Evolutionary conservation across 208 protist species (phyloP).

Genomic region (Leishmania guyanensis): DNA sequence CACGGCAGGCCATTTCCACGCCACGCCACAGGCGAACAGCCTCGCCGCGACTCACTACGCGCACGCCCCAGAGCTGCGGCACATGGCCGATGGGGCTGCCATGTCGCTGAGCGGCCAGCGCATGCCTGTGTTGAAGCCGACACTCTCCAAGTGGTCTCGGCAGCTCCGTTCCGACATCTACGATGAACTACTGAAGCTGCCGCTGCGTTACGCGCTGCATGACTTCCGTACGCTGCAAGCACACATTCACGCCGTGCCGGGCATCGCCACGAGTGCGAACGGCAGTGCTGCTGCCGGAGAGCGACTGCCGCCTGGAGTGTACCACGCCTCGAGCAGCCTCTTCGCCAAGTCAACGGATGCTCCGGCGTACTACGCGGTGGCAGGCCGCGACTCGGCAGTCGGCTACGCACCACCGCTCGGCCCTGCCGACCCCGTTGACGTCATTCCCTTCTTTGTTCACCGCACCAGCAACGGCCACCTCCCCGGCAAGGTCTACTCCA

Average conservation of each 20-base stretch:
- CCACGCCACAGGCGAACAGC: conserved; percentile 38
- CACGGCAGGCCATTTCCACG: conserved; percentile 33
- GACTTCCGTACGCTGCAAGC: conserved; percentile 60
- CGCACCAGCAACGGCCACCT: conserved; percentile 77
- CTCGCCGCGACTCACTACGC: conserved; percentile 31
- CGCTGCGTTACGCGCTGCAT: conserved; percentile 80
- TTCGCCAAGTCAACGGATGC: background rate
- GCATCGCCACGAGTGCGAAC: background rate
- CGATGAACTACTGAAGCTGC: conserved; percentile 88
- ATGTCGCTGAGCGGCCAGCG: conserved; percentile 31
- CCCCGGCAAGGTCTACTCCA: conserved; percentile 71
- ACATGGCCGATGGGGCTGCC: conserved; percentile 21
- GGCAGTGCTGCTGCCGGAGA: background rate
- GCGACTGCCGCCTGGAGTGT: conserved; percentile 30
- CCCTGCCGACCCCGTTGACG: conserved; percentile 73
- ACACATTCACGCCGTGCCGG: conserved; percentile 37
- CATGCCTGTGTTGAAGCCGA: conserved; percentile 28
- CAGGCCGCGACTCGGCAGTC: conserved; percentile 52
- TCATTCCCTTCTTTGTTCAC: conserved; percentile 86
- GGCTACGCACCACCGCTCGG: conserved; percentile 82
- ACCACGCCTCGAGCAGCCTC: background rate
- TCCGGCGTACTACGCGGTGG: conserved; percentile 43
- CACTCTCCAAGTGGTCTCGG: conserved; percentile 54
- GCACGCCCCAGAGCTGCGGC: conserved; percentile 27
- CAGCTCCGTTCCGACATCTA: conserved; percentile 78